Base-by-base conservation (phyloP, 768 basidiomycete species). In the Fibroporia radiculosa region DNA sequence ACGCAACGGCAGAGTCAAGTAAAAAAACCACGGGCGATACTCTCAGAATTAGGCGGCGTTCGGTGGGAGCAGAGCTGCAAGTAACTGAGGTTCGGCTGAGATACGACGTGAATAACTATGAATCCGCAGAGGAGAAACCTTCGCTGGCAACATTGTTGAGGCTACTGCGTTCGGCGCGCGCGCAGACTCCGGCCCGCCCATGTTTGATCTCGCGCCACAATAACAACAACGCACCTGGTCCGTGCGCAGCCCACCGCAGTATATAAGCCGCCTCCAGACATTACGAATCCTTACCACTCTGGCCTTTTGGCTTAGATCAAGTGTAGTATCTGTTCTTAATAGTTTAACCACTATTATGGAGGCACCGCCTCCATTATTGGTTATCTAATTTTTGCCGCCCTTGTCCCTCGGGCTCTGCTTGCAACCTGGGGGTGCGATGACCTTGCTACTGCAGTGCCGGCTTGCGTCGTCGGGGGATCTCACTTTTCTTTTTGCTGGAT, bases 241-340 rank as follows among this genome's bases (percentile, higher is more conserved):
- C 45, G 45, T 46, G 45, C 45, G 45, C 45, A 29, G 25, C 8
- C 3, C 18, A 8, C 23, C 37, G 22, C 14, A 11, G 19, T 46
- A 46, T 39, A 46, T 12, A 40, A 14, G n/a, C 18, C n/a, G 18
- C 12, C 4, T 25, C 13, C 35, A 20, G 28, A 39, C 11, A 24
- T 31, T 11, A 11, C 25, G 48, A 42, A 29, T 58, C 59, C 57
- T 63, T 57, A 69, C 68, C 68, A 69, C 68, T 70, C 68, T 69
- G 74, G 75, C 75, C 74, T 75, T 73, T 75, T 77, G 77, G 77
- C 76, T 78, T 77, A 78, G 77, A 79, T 78, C 77, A 79, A 78
- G 78, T 78, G 78, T 78, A 79, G 78, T 78, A 79, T 78, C 77
- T 78, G 76, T 78, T 78, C 74, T 78, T 75, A 69, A 71, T 69